phyloP scores from a whole-genome alignment of 106 monocot genomes.

The Dioscorea alata region DNA sequence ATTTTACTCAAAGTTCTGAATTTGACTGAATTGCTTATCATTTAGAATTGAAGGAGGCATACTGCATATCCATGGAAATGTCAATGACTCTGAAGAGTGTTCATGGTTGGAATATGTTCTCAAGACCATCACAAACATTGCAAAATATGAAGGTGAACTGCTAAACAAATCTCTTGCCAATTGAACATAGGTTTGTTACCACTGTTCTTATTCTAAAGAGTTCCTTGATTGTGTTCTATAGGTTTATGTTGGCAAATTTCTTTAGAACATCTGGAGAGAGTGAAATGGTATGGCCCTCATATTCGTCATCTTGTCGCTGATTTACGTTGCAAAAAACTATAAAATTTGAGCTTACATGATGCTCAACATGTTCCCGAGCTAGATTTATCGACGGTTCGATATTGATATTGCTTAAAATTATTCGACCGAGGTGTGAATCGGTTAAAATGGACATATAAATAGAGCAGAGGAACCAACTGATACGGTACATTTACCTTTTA shows the following conservation, averaged over 20 bases:
- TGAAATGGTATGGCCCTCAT: conserved; percentile 91
- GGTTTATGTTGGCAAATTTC: conserved; percentile 74
- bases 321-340: conserved; percentile 41
- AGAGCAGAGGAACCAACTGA: no score
- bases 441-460: no score
- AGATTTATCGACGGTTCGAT: no score
- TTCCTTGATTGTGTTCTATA: conserved; percentile 18
- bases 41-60: conserved; percentile 63
- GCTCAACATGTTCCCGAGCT: no score
- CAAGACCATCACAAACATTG: conserved; percentile 39
- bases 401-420: no score
- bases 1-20: no score
- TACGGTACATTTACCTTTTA: no score
- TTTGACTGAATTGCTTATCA: not conserved
- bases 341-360: not conserved
- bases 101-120: conserved; percentile 58
- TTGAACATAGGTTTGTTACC: no score
- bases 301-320: conserved; percentile 84
- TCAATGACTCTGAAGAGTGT: conserved; percentile 64
- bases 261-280: conserved; percentile 69
- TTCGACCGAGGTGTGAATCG: no score
- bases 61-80: conserved; percentile 81
- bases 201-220: no score
- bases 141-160: conserved; percentile 54
- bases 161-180: no score